A percentile compares a stretch with the other conserved stretches of the same genome.
phyloP scores from a whole-genome alignment of 306 rosid species.

The Luffa acutangula region DNA sequence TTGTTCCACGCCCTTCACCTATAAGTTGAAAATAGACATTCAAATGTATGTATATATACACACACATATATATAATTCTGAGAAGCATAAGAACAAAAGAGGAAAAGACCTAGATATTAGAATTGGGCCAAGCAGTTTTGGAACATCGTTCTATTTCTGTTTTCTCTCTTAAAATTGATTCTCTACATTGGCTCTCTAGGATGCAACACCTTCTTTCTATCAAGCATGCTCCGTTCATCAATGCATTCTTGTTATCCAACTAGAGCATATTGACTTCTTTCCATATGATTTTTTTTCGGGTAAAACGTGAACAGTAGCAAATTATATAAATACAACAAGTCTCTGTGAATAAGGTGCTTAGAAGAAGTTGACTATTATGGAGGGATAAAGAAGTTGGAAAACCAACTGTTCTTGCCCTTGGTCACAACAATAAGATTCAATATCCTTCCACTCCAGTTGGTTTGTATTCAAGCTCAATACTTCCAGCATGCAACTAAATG shows the following conservation, averaged over 20 bases:
- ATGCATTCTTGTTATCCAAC: neutral
- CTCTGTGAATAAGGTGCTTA: neutral
- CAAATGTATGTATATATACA: neutral
- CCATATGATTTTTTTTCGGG: neutral
- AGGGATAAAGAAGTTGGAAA: neutral
- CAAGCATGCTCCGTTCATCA: neutral
- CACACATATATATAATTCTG: neutral
- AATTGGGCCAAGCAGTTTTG: neutral
- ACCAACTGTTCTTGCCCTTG: neutral
- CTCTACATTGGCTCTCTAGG: neutral
- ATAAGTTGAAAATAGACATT: conserved; percentile 8
- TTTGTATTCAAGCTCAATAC: neutral
- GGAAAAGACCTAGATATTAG: neutral
- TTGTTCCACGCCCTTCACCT: conserved; percentile 92
- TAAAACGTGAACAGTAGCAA: neutral
- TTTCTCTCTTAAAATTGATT: neutral
- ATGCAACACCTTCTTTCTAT: neutral
- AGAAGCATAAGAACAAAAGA: neutral
- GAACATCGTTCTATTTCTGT: neutral
- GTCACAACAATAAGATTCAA: neutral
- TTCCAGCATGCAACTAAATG: neutral
- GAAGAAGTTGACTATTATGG: neutral
- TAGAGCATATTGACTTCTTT: neutral
- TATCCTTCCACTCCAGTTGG: neutral
- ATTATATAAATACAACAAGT: neutral